phyloP scores from a whole-genome alignment of 176 grass and related monocot species.

The Carex pumila region DNA sequence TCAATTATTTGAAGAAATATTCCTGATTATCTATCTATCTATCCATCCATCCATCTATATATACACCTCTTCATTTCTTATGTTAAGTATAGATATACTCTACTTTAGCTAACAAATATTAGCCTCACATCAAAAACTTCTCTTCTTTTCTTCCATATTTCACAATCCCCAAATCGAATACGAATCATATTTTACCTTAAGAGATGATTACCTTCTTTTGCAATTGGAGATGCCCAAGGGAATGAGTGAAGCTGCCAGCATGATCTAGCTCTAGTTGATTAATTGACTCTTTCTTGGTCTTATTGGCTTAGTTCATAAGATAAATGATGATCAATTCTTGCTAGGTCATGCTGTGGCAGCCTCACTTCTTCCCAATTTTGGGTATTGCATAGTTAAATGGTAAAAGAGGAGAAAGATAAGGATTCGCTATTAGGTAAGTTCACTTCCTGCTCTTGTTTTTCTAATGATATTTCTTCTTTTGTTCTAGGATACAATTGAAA shows the following conservation, averaged over 20 bases:
- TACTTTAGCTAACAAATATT: not conserved
- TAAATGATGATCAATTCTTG: slow-evolving; percentile 30
- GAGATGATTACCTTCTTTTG: not conserved
- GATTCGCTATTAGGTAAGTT: not conserved
- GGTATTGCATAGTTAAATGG: not conserved
- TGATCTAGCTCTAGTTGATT: slow-evolving; percentile 47
- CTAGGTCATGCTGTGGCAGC: slow-evolving; percentile 57
- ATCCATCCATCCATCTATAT: no score
- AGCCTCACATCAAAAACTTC: not conserved
- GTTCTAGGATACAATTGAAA: not conserved
- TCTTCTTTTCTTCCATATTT: not conserved
- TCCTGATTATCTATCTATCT: not conserved
- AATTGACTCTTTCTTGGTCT: not conserved
- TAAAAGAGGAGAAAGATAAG: not conserved
- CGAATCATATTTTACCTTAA: not conserved
- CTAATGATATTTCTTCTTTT: not conserved
- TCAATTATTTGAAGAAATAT: not conserved
- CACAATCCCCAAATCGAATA: not conserved
- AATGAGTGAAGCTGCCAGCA: slow-evolving; percentile 85
- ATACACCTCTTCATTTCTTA: not conserved
- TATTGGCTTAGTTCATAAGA: not conserved
- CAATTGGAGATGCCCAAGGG: slow-evolving; percentile 31
- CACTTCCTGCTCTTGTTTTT: not conserved
- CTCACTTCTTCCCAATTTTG: slow-evolving; percentile 34
- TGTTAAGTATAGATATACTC: not conserved